phyloP scores from a whole-genome alignment of 257 asterid species.

The Salvia rosmarinus region DNA sequence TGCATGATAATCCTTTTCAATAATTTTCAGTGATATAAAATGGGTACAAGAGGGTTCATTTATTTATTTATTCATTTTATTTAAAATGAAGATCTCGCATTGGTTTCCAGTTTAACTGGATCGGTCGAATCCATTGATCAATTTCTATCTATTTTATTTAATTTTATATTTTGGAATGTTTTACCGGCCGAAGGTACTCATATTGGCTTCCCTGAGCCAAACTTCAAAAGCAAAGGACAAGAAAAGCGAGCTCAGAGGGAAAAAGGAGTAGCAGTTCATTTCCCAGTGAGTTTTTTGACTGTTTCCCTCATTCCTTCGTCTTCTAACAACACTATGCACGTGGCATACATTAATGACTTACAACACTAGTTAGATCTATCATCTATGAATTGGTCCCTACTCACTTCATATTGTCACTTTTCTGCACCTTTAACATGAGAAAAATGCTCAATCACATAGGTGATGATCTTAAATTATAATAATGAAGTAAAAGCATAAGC shows the following conservation, averaged over 20 bases:
- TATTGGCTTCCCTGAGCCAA: conserved; percentile 20
- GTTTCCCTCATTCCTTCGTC: background rate
- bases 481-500: background rate
- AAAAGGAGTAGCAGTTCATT: conserved; percentile 13
- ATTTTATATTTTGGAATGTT: background rate
- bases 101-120: background rate
- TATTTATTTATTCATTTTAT: background rate
- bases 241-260: background rate
- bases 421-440: background rate
- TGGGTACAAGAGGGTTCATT: background rate
- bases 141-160: background rate
- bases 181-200: conserved; percentile 25
- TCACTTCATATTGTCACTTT: background rate
- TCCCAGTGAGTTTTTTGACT: conserved; percentile 2
- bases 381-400: background rate
- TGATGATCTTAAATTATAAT: background rate
- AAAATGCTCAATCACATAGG: background rate
- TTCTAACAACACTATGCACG: background rate
- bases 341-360: background rate
- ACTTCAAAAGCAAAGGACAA: background rate
- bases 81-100: background rate
- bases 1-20: background rate
- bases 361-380: background rate
- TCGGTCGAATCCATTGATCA: background rate
- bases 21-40: background rate